These are phyloP conservation scores for Coffea eugenioides DNA, from an alignment of 257 asterid genomes.

Conservation along the genomic window DNA sequence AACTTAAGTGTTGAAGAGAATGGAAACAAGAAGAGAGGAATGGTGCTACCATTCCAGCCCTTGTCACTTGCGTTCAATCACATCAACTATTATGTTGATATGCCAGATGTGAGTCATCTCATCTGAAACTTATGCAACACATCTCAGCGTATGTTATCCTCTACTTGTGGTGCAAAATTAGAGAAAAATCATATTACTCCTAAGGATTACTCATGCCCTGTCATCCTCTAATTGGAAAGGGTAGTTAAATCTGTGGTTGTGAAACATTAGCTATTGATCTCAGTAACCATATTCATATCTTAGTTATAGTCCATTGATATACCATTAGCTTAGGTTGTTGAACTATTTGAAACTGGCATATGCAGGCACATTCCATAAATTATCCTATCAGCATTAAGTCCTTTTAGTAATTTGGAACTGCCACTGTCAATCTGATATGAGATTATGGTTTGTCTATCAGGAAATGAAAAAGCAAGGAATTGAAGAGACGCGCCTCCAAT, in stretches of 20 bases:
- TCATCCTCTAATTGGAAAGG: background rate
- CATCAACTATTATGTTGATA: conserved; percentile 84
- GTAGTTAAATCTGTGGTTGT: background rate
- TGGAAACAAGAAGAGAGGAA: conserved; percentile 53
- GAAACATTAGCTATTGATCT: background rate
- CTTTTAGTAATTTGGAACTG: background rate
- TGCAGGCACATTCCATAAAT: background rate
- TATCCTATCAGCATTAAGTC: background rate
- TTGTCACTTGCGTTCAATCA: conserved; percentile 79
- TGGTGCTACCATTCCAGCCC: conserved; percentile 95
- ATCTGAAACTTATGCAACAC: conserved; percentile 2
- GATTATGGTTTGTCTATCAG: conserved; percentile 32
- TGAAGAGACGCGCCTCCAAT: conserved; percentile 68
- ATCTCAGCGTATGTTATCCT: background rate
- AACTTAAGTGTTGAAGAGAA: conserved; percentile 22
- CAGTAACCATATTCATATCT: background rate
- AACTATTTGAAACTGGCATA: background rate
- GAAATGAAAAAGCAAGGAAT: conserved; percentile 76
- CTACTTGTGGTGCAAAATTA: background rate
- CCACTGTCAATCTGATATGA: background rate
- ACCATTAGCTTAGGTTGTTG: background rate
- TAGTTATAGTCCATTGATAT: background rate
- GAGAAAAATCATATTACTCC: background rate
- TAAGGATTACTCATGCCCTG: background rate
- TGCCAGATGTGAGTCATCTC: conserved; percentile 77